phyloP scores from a whole-genome alignment of 202 grass and related monocot species.

The Zizania palustris region DNA sequence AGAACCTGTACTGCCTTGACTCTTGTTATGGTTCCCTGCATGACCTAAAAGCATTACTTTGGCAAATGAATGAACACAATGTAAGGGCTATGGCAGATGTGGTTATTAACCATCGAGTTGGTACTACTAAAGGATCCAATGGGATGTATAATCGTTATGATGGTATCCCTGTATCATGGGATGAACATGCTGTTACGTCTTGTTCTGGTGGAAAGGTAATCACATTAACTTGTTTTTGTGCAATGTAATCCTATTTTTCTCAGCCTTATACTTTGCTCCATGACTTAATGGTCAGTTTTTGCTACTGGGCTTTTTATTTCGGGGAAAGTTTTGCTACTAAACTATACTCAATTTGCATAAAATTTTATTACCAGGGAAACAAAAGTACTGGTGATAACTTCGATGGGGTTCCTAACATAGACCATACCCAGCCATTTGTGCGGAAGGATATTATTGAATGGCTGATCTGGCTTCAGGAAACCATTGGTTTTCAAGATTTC shows the following conservation, averaged over 20 bases:
- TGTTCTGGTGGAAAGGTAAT: conserved; percentile 94
- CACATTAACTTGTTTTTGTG: conserved; percentile 22
- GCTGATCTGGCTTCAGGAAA: conserved; percentile 75
- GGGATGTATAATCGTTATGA: conserved; percentile 89
- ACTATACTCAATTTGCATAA: conserved; percentile 12
- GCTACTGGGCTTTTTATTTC: neutral
- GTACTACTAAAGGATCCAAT: conserved; percentile 73
- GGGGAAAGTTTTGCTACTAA: neutral
- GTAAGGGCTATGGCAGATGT: conserved; percentile 92
- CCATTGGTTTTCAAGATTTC: conserved; percentile 88
- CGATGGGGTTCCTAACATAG: conserved; percentile 88
- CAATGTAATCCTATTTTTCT: neutral
- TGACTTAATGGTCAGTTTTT: conserved; percentile 29
- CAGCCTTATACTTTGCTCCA: neutral
- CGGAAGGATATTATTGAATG: conserved; percentile 87
- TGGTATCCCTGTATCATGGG: conserved; percentile 87
- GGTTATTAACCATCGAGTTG: conserved; percentile 97
- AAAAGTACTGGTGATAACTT: conserved; percentile 78
- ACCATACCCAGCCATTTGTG: conserved; percentile 93
- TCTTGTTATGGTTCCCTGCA: conserved; percentile 84
- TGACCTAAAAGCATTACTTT: conserved; percentile 65
- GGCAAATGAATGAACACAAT: conserved; percentile 69
- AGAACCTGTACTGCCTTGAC: conserved; percentile 85
- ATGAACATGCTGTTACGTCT: conserved; percentile 91
- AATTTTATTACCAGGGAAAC: conserved; percentile 57